phyloP scores from a whole-genome alignment of 352 stramenopile genomes.

The Pythium aristosporum region DNA sequence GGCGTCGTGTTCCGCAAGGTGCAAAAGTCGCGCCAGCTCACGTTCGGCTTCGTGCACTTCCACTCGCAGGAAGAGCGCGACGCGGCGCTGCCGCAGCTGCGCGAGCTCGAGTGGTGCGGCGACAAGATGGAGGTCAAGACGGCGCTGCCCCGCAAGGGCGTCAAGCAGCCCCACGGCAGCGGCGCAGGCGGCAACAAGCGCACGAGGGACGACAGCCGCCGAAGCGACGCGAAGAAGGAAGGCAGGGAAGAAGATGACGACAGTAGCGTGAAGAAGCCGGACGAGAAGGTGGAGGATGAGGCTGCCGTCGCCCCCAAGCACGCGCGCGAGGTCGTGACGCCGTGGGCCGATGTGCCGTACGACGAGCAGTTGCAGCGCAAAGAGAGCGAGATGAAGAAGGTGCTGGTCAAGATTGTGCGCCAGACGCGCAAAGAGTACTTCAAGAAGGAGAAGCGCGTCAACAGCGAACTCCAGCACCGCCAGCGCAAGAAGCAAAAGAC shows the following conservation, averaged over 20 bases:
- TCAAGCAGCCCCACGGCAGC: slow-evolving; percentile 27
- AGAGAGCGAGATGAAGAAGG: slow-evolving; percentile 89
- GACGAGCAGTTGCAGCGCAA: slow-evolving; percentile 84
- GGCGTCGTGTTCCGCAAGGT: slow-evolving; percentile 65
- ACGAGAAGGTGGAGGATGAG: slow-evolving; percentile 13
- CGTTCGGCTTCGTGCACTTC: slow-evolving; percentile 83
- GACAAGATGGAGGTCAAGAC: slow-evolving; percentile 77
- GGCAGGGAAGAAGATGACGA: neutral
- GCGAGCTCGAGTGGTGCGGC: slow-evolving; percentile 60
- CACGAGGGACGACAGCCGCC: slow-evolving; percentile 18
- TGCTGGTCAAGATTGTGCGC: slow-evolving; percentile 84
- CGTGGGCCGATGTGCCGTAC: slow-evolving; percentile 77
- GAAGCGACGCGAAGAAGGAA: slow-evolving; percentile 6
- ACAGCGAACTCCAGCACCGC: slow-evolving; percentile 58
- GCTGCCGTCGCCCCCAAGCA: slow-evolving; percentile 32
- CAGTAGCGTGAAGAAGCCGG: slow-evolving; percentile 8
- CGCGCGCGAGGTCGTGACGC: slow-evolving; percentile 77
- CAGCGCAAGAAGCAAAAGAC: slow-evolving; percentile 57
- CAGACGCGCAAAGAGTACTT: slow-evolving; percentile 82
- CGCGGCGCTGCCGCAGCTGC: slow-evolving; percentile 44
- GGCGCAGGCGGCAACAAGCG: slow-evolving; percentile 31
- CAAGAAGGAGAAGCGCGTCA: slow-evolving; percentile 86
- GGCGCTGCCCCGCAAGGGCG: slow-evolving; percentile 44
- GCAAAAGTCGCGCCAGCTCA: slow-evolving; percentile 74
- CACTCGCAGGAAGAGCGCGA: slow-evolving; percentile 55